phyloP scores from a whole-genome alignment of 2,329 filamentous ascomycete genomes.

The Penicillium sp. region DNA sequence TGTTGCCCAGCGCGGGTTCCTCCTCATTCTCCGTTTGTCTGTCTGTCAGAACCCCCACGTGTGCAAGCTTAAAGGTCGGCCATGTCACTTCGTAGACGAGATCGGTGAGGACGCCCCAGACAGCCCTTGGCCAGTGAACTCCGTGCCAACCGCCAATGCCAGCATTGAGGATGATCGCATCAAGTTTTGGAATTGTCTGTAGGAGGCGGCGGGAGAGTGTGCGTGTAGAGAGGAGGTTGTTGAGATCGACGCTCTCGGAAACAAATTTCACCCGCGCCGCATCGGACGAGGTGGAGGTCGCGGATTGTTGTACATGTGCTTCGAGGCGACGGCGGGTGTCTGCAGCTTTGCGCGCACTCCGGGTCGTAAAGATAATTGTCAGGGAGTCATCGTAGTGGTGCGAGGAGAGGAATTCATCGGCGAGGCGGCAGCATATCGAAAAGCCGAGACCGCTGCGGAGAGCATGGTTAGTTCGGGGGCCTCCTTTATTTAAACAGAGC shows the following conservation, averaged over 20 bases:
- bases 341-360: slow-evolving; percentile 71
- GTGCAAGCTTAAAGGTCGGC: slow-evolving; percentile 73
- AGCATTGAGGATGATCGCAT: slow-evolving; percentile 82
- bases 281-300: slow-evolving; percentile 44
- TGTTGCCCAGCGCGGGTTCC: slow-evolving; percentile 70
- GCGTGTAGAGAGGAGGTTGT: slow-evolving; percentile 59
- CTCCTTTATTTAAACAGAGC: not conserved
- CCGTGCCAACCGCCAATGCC: slow-evolving; percentile 85
- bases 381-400: slow-evolving; percentile 70
- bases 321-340: slow-evolving; percentile 70
- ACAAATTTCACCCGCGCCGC: slow-evolving; percentile 54
- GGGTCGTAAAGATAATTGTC: slow-evolving; percentile 81
- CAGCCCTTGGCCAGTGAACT: slow-evolving; percentile 68
- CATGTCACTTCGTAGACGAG: slow-evolving; percentile 71
- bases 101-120: slow-evolving; percentile 63
- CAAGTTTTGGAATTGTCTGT: slow-evolving; percentile 66
- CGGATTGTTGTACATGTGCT: slow-evolving; percentile 58
- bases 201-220: slow-evolving; percentile 56
- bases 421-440: slow-evolving; percentile 78
- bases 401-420: slow-evolving; percentile 81
- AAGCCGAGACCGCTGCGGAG: slow-evolving; percentile 77
- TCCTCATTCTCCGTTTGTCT: slow-evolving; percentile 49
- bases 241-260: slow-evolving; percentile 62
- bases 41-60: slow-evolving; percentile 58
- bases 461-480: slow-evolving; percentile 12